Conservation (phyloP, 306 rosid species). For the Vigna nakashimae region DNA sequence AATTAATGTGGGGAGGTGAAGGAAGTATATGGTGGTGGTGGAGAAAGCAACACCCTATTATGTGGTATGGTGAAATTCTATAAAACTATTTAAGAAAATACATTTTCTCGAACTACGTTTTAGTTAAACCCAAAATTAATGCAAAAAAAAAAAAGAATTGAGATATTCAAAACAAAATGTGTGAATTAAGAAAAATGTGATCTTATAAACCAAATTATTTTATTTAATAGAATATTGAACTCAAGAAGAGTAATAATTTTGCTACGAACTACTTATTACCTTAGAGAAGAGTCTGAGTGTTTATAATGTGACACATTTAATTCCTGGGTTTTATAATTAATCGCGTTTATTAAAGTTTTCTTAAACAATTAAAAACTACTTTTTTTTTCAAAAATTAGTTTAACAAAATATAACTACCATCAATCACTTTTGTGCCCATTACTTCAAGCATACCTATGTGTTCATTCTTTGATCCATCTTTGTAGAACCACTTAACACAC, state of each 20-base stretch:
- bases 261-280: neutral
- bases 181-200: too few species aligned
- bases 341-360: neutral
- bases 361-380: neutral
- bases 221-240: too few species aligned
- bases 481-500: neutral
- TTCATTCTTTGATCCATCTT: neutral
- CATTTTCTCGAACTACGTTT: too few species aligned
- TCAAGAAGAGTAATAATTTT: neutral
- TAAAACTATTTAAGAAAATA: too few species aligned
- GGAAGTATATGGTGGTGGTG: too few species aligned
- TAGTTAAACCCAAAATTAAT: too few species aligned
- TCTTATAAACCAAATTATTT: too few species aligned
- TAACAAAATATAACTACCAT: neutral
- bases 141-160: too few species aligned
- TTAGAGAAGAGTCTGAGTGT: neutral
- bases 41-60: too few species aligned
- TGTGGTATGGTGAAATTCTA: too few species aligned
- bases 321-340: neutral
- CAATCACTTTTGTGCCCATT: neutral
- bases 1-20: too few species aligned
- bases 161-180: too few species aligned
- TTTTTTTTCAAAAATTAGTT: neutral
- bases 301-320: neutral
- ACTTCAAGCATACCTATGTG: neutral